These are phyloP conservation scores for Erodium texanum DNA, from an alignment of 441 rosid species.

Conservation along the genomic window DNA sequence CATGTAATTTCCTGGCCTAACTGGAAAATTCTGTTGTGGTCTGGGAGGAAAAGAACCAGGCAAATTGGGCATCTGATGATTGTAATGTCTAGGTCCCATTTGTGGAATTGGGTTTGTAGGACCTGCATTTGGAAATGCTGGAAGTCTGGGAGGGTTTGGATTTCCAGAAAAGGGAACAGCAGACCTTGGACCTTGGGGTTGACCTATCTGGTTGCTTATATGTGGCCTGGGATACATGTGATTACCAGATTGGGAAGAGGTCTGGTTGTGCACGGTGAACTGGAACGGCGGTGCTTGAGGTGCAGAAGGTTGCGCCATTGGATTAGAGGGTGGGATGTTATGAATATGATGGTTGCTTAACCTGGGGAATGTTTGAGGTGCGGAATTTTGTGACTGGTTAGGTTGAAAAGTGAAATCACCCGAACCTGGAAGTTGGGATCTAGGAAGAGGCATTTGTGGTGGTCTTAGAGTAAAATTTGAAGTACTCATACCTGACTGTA, in stretches of 20 bases:
- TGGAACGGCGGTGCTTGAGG: conserved; percentile 35
- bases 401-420: conserved; percentile 57
- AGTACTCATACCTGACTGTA: conserved; percentile 20
- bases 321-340: conserved; percentile 22
- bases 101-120: conserved; percentile 26
- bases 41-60: conserved; percentile 39
- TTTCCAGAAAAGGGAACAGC: conserved; percentile 27
- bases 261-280: conserved; percentile 5
- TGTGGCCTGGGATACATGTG: conserved; percentile 23
- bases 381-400: conserved; percentile 29
- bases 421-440: conserved; percentile 33
- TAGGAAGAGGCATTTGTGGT: conserved; percentile 23
- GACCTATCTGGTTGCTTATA: conserved; percentile 40
- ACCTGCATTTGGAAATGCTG: conserved; percentile 34
- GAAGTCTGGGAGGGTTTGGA: conserved; percentile 28
- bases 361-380: conserved; percentile 35
- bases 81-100: conserved; percentile 39
- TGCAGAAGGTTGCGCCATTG: conserved; percentile 10
- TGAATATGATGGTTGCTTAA: conserved; percentile 29
- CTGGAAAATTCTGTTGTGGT: conserved; percentile 35
- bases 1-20: conserved; percentile 24
- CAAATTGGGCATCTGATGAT: conserved; percentile 26
- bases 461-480: conserved; percentile 30
- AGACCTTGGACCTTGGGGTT: conserved; percentile 24
- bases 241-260: no score